A percentile compares a stretch with the other conserved stretches of the same genome.
phyloP scores from a whole-genome alignment of 805 yeast genomes.

The Metschnikowia lunata region DNA sequence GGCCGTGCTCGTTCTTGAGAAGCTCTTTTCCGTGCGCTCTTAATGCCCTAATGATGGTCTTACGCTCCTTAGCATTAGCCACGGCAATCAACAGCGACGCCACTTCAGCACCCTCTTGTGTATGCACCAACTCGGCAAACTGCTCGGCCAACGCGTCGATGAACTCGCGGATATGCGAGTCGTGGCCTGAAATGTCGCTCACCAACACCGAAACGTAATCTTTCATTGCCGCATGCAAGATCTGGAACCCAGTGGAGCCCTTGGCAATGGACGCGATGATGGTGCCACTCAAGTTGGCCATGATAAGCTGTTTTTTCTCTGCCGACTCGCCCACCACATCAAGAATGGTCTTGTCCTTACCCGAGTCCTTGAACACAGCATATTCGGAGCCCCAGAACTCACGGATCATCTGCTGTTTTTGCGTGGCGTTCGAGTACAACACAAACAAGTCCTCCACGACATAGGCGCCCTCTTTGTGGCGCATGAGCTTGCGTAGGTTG shows the following conservation, averaged over 20 bases:
- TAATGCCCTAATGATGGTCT: constrained; percentile 64
- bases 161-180: constrained; percentile 69
- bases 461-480: constrained; percentile 97
- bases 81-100: constrained; percentile 75
- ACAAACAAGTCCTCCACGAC: constrained; percentile 92
- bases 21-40: constrained; percentile 72
- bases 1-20: constrained; percentile 83
- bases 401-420: constrained; percentile 84
- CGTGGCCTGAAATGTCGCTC: constrained; percentile 39
- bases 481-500: constrained; percentile 82
- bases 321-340: constrained; percentile 64
- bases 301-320: constrained; percentile 73
- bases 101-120: constrained; percentile 90
- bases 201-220: constrained; percentile 75
- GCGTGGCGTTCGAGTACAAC: constrained; percentile 78
- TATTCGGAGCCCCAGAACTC: constrained; percentile 97
- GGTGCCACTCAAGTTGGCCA: constrained; percentile 73
- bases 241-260: constrained; percentile 94
- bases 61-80: constrained; percentile 91
- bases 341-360: constrained; percentile 54
- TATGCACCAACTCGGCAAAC: constrained; percentile 91
- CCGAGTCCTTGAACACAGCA: constrained; percentile 81
- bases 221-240: constrained; percentile 92
- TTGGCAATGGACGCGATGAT: constrained; percentile 88
- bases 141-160: constrained; percentile 82